These are phyloP conservation scores for Actinomortierella ambigua DNA, from an alignment of 371 early-diverging fungal species.

Conservation along the genomic window DNA sequence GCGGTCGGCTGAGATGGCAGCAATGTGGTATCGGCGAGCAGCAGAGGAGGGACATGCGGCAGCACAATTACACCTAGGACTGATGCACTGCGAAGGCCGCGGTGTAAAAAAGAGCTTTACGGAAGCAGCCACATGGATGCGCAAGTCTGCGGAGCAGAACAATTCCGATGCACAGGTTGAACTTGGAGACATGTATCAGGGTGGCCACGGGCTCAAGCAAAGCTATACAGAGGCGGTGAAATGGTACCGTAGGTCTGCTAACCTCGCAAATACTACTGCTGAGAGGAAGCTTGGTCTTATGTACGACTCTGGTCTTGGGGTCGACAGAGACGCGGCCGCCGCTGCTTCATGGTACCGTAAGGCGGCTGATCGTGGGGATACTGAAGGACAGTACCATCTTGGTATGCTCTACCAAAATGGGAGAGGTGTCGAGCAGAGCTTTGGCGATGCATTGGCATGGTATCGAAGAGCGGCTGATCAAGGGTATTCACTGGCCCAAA, in stretches of 20 bases:
- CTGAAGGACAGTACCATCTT: conserved; percentile 65
- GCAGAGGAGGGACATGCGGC: conserved; percentile 60
- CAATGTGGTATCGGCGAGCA: no score
- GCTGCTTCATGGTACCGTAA: conserved; percentile 66
- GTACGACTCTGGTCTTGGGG: conserved; percentile 79
- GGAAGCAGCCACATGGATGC: conserved; percentile 76
- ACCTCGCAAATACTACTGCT: conserved; percentile 50
- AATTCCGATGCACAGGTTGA: conserved; percentile 72
- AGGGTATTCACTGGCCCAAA: conserved; percentile 67
- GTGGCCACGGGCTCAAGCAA: conserved; percentile 76
- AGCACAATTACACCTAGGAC: conserved; percentile 82
- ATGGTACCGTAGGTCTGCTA: conserved; percentile 50
- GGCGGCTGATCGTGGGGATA: conserved; percentile 59
- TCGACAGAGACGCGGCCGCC: conserved; percentile 53
- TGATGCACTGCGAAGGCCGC: conserved; percentile 84
- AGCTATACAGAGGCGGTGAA: conserved; percentile 51
- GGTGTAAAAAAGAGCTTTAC: conserved; percentile 67
- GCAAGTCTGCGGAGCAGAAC: conserved; percentile 69
- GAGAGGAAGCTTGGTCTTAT: conserved; percentile 66
- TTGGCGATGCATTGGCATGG: conserved; percentile 66
- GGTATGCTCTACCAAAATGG: conserved; percentile 79
- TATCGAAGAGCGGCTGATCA: conserved; percentile 65
- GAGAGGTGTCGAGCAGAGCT: conserved; percentile 68
- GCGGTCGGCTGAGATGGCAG: no score
- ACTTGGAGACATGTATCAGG: conserved; percentile 79